Evolutionary conservation across 2,329 filamentous ascomycete genomes (phyloP).

Genomic region (Aspergillus hiratsukae): DNA sequence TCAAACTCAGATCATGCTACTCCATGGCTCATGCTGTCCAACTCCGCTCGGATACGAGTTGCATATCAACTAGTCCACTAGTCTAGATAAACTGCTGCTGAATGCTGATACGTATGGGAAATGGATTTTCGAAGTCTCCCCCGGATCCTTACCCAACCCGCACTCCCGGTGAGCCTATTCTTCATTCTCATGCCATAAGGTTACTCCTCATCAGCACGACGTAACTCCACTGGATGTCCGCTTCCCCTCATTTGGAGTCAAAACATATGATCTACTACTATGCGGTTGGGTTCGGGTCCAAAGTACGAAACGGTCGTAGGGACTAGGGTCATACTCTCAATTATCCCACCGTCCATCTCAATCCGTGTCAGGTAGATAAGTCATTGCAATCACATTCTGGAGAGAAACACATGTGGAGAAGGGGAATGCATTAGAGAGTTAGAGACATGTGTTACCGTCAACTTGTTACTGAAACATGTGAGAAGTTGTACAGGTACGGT

Average conservation of each 20-base stretch:
- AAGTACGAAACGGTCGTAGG: not conserved
- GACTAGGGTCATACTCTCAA: not conserved
- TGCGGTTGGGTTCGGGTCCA: not conserved
- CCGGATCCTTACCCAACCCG: constrained; percentile 22
- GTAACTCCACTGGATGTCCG: not conserved
- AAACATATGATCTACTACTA: not conserved
- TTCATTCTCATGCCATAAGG: constrained; percentile 1
- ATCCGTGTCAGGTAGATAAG: not conserved
- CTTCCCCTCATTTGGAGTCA: not conserved
- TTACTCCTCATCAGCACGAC: not conserved
- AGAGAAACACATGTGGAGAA: too few species aligned
- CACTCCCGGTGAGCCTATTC: constrained; percentile 21
- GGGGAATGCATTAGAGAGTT: not conserved
- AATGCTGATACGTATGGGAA: too few species aligned
- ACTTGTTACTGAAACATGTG: not conserved
- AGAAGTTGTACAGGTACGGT: not conserved
- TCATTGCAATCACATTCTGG: too few species aligned
- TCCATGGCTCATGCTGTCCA: not conserved
- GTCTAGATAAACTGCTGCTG: too few species aligned
- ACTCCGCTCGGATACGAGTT: not conserved
- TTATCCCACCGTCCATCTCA: not conserved
- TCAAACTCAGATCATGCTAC: not conserved
- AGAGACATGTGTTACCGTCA: not conserved
- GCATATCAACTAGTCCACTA: too few species aligned
- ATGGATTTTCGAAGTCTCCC: not conserved